Base-by-base conservation (phyloP, 106 monocot genomes). In the Allium cepa region DNA sequence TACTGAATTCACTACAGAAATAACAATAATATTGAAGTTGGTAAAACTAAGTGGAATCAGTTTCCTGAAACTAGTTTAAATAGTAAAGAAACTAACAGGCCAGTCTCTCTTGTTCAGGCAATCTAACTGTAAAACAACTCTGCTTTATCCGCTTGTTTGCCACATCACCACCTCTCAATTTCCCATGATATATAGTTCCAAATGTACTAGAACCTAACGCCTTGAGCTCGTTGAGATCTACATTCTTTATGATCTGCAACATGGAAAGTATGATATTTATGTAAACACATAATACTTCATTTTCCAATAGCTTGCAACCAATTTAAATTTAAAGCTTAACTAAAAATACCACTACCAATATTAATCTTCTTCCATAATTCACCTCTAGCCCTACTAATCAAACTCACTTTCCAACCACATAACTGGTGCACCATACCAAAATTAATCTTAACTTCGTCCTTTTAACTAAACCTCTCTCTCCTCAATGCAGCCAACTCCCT, bases 111-210 rank as follows among this genome's bases (percentile, higher is more conserved):
- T 91, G 91, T 78, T 96, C 96, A 60, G 95, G 88, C 61, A 88
- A 84, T 48, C 88, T 83, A 12, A 83, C 88, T 62, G 85, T 81
- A 64, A 91, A 95, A 50, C 87, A 95, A 77, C 88, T 91, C 69
- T 95, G 88, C 67, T 95, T 91, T 72, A 95, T 95, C 46, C 91
- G 57, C 67, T 95, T 95, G 71, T 91, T 95, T 55, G 95, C 95
- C 28, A 95, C 95, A 82, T 95, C 95, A 62, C 79, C 85, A 64
- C 95, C 95, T 74, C 88, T 91, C 95, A 91, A 95, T 81, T 88
- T 91, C 47, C 95, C 95, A 74, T 95, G 95, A 70, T 88, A 95
- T 22, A 95, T 90, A 17, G 91, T 95, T 60, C 95, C 95, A 70
- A 88, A 95, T 66, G 95, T 85, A 16, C 95, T 90, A 59, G 95